These are phyloP conservation scores for Chlamydomonas incerta DNA, from an alignment of 139 green algal genomes.

Conservation along the genomic window DNA sequence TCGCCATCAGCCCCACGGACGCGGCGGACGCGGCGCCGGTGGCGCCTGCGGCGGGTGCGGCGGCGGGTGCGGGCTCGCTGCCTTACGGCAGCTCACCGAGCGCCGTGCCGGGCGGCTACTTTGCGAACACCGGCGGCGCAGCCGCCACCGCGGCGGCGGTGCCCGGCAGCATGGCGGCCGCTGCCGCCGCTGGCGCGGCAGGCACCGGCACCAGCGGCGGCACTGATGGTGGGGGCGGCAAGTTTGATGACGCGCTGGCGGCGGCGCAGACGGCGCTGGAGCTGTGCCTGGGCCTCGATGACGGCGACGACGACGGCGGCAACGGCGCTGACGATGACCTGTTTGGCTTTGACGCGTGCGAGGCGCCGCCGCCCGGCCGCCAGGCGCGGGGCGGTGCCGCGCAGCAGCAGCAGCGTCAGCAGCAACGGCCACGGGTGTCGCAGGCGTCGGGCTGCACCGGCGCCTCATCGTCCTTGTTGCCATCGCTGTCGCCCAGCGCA, in stretches of 20 bases:
- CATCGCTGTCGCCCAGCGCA: neutral
- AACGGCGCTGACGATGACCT: constrained; percentile 12
- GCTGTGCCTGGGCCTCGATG: constrained; percentile 3
- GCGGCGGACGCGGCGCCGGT: no score
- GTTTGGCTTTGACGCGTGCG: constrained; percentile 8
- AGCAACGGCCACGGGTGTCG: neutral
- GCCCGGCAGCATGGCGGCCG: neutral
- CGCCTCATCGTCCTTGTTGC: no score
- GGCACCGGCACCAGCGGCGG: neutral
- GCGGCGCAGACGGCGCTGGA: constrained; percentile 20
- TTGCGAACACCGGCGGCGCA: no score
- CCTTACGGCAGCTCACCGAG: no score
- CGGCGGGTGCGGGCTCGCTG: neutral
- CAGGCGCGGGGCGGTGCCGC: no score
- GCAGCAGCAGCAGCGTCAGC: no score
- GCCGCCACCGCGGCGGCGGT: neutral
- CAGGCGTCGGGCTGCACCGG: no score
- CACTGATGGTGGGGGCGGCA: neutral
- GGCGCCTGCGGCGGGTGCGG: neutral
- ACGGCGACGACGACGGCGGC: neutral
- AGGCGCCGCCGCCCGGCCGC: neutral
- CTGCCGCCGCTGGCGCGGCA: neutral
- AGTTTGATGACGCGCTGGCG: constrained; percentile 20
- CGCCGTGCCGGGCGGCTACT: no score
- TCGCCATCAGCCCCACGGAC: constrained; percentile 42